phyloP scores from a whole-genome alignment of 352 stramenopile species.

The Globisporangium paddicum region DNA sequence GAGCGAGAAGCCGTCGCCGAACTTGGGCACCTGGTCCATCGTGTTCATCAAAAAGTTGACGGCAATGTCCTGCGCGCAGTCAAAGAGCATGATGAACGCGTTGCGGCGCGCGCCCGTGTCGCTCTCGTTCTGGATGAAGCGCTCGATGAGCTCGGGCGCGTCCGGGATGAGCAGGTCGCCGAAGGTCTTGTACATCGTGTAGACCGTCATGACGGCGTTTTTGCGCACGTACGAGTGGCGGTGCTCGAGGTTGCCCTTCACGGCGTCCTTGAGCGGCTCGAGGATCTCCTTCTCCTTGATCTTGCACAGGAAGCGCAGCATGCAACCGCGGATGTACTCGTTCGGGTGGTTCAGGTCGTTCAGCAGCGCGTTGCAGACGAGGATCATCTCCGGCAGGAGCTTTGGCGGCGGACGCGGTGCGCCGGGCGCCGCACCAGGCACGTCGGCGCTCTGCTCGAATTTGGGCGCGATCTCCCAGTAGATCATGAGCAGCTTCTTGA shows the following conservation, averaged over 20 bases:
- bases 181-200: slow-evolving; percentile 97
- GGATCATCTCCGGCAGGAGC: slow-evolving; percentile 99
- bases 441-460: slow-evolving; percentile 83
- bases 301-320: slow-evolving; percentile 99
- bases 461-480: slow-evolving; percentile 99
- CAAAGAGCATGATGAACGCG: slow-evolving; percentile 99
- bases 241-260: slow-evolving; percentile 98
- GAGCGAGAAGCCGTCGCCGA: slow-evolving; percentile 98
- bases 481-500: slow-evolving; percentile 99
- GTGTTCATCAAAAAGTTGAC: slow-evolving; percentile 98
- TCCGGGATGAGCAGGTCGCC: slow-evolving; percentile 95
- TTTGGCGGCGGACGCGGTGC: slow-evolving; percentile 71
- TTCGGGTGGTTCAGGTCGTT: slow-evolving; percentile 99
- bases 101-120: slow-evolving; percentile 95
- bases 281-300: slow-evolving; percentile 97
- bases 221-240: slow-evolving; percentile 98
- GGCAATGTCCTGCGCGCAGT: slow-evolving; percentile 95
- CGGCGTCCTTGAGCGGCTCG: slow-evolving; percentile 83
- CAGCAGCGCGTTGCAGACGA: slow-evolving; percentile 99
- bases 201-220: slow-evolving; percentile 98
- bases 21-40: slow-evolving; percentile 94
- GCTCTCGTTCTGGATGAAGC: slow-evolving; percentile 93
- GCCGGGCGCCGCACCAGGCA: slow-evolving; percentile 19
- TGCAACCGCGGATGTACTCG: slow-evolving; percentile 99
- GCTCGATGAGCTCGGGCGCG: slow-evolving; percentile 96